These are phyloP conservation scores for Cladosporium austrohemisphaericum DNA, from an alignment of 2,329 filamentous ascomycete genomes.

Conservation along the genomic window DNA sequence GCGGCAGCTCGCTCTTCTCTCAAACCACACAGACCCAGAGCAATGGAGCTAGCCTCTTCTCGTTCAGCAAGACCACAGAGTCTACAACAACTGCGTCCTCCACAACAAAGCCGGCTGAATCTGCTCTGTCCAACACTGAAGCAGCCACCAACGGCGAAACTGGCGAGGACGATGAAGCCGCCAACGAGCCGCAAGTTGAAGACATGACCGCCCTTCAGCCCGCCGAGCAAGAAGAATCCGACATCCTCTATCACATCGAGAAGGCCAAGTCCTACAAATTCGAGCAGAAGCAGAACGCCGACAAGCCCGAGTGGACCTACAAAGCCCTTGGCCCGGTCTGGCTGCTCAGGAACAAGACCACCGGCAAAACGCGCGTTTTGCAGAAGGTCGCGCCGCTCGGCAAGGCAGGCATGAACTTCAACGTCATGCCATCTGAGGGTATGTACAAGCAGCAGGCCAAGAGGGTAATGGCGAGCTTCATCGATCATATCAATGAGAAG, in stretches of 20 bases:
- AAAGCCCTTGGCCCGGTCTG: slow-evolving; percentile 70
- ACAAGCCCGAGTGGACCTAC: slow-evolving; percentile 61
- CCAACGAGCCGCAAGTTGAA: slow-evolving; percentile 52
- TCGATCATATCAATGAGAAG: slow-evolving; percentile 23
- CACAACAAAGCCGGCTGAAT: slow-evolving; percentile 27
- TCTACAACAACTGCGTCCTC: neutral
- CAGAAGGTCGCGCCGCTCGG: slow-evolving; percentile 73
- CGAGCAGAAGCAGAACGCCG: slow-evolving; percentile 46
- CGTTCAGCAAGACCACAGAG: slow-evolving; percentile 12
- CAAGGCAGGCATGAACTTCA: slow-evolving; percentile 68
- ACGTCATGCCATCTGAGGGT: slow-evolving; percentile 54
- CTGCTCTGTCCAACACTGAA: slow-evolving; percentile 41
- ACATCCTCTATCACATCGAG: slow-evolving; percentile 64
- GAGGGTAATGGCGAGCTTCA: slow-evolving; percentile 34
- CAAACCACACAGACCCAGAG: neutral
- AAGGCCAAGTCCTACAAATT: slow-evolving; percentile 64
- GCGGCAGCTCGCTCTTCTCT: slow-evolving; percentile 14
- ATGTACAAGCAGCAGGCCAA: slow-evolving; percentile 58
- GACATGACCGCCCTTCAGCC: slow-evolving; percentile 68
- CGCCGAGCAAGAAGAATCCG: slow-evolving; percentile 58
- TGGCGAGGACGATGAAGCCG: slow-evolving; percentile 25
- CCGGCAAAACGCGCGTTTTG: slow-evolving; percentile 63
- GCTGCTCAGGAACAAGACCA: slow-evolving; percentile 69
- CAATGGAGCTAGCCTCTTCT: slow-evolving; percentile 7
- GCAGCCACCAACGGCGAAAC: slow-evolving; percentile 37